Conservation (phyloP, 441 rosid species). For the Mallotus repandus region DNA sequence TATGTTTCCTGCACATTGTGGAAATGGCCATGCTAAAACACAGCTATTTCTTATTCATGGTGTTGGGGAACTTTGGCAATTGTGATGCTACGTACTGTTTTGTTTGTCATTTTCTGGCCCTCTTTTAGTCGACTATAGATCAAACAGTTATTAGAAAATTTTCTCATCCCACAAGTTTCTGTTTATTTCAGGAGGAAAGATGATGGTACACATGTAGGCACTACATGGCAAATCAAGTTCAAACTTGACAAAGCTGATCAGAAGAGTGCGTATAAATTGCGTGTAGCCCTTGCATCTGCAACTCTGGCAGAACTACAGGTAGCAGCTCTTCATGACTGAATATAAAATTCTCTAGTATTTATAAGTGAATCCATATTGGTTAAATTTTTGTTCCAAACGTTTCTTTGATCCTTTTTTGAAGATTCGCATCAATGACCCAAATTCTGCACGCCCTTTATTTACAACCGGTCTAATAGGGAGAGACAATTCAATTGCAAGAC, state of each 20-base stretch:
- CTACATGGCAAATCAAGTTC: constrained; percentile 87
- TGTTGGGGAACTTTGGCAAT: background rate
- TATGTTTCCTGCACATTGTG: background rate
- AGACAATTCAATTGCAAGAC: constrained; percentile 84
- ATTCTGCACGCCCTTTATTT: constrained; percentile 39
- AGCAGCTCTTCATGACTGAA: constrained; percentile 9
- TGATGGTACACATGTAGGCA: constrained; percentile 45
- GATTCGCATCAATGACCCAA: constrained; percentile 27
- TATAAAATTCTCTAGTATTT: background rate
- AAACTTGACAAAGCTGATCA: constrained; percentile 47
- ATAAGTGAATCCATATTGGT: background rate
- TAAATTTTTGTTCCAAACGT: background rate
- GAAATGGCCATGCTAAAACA: background rate
- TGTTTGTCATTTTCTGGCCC: background rate
- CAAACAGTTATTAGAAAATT: background rate
- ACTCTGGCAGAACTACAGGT: constrained; percentile 90
- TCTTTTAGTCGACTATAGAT: background rate
- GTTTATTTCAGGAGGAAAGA: constrained; percentile 43
- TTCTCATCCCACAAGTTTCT: constrained; percentile 6
- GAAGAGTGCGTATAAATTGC: constrained; percentile 52
- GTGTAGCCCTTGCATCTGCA: constrained; percentile 84
- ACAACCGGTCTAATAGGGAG: constrained; percentile 69
- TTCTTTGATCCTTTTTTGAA: background rate
- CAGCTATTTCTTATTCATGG: background rate
- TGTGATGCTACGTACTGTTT: background rate